Evolutionary conservation across 75 land plant species (phyloP).

Genomic region (Pinus taeda): DNA sequence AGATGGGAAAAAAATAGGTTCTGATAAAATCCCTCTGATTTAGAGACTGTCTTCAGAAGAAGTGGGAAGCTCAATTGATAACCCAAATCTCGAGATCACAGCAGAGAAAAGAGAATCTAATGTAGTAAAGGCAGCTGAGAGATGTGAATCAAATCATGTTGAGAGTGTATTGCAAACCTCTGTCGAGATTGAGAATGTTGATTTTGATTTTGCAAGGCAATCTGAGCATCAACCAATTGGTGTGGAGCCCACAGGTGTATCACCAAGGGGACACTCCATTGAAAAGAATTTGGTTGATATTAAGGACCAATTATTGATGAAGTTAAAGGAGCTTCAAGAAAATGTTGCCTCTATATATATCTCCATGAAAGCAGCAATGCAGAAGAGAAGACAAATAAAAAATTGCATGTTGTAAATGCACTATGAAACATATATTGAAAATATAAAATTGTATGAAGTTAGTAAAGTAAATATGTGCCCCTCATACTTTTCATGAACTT

Average conservation of each 20-base stretch:
- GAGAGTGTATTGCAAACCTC: background rate
- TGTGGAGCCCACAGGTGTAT: background rate
- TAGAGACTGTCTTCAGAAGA: background rate
- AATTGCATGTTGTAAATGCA: no score
- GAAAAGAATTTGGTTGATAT: slow-evolving; percentile 28
- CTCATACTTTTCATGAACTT: no score
- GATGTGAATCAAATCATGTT: slow-evolving; percentile 1
- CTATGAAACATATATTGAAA: no score
- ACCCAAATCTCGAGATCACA: background rate
- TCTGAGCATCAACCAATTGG: background rate
- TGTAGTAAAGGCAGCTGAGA: background rate
- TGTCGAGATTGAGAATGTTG: slow-evolving; percentile 1
- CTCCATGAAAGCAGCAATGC: slow-evolving; percentile 45
- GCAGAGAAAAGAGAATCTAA: background rate
- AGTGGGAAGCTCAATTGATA: background rate
- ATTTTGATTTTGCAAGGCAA: background rate
- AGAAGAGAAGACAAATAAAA: slow-evolving; percentile 37
- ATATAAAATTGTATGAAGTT: no score
- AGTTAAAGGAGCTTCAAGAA: slow-evolving; percentile 29
- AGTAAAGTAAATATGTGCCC: no score
- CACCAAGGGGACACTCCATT: background rate
- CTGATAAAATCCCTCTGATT: background rate
- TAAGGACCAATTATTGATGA: slow-evolving; percentile 29
- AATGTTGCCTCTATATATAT: slow-evolving; percentile 35
- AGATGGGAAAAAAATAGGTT: background rate